Percentiles rank a stretch among this genome's conserved stretches.
Conservation (phyloP, 78 protist species). For the Corallochytrium limacisporum region DNA sequence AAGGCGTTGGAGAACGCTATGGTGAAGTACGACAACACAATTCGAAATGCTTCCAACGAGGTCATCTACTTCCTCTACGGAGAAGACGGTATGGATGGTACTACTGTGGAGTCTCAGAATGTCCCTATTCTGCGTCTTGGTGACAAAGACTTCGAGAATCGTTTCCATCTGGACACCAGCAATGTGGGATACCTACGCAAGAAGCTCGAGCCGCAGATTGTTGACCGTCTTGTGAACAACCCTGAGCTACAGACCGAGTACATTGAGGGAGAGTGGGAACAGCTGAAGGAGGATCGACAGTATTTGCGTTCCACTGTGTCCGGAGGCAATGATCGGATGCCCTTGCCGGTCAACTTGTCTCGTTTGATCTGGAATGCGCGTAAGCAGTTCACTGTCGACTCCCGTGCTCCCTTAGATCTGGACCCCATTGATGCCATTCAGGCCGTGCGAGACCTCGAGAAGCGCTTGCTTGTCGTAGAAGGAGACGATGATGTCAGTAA, state of each 20-base stretch:
- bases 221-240: neutral
- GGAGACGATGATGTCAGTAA: conserved; percentile 40
- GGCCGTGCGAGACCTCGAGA: conserved; percentile 10
- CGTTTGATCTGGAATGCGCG: conserved; percentile 71
- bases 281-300: conserved; percentile 37
- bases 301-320: conserved; percentile 26
- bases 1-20: conserved; percentile 88
- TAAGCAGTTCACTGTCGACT: neutral
- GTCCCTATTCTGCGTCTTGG: conserved; percentile 1
- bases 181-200: neutral
- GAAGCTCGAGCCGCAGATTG: neutral
- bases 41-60: conserved; percentile 83
- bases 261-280: conserved; percentile 20
- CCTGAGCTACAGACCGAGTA: too few species aligned
- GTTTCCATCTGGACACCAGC: neutral
- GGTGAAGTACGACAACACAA: conserved; percentile 85
- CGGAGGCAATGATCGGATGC: conserved; percentile 15
- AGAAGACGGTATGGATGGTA: conserved; percentile 86
- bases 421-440: conserved; percentile 37
- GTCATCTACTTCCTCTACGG: conserved; percentile 88
- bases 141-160: neutral
- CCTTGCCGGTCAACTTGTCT: conserved; percentile 68
- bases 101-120: conserved; percentile 27
- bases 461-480: conserved; percentile 9
- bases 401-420: conserved; percentile 22